Conservation (phyloP, 495 filamentous ascomycete species). For the Letharia lupina region DNA sequence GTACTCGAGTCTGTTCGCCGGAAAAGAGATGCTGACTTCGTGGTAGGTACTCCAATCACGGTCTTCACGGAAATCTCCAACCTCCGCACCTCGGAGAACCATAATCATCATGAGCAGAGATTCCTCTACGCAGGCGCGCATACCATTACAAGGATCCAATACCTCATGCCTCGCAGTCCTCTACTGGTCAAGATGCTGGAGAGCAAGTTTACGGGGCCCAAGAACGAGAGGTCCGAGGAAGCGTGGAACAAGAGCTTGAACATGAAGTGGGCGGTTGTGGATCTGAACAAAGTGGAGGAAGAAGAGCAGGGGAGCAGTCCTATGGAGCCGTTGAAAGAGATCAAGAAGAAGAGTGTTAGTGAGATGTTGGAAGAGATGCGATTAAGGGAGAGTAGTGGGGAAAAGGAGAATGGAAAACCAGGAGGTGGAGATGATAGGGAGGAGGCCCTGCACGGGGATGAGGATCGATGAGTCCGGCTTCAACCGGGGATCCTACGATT, state of each 20-base stretch:
- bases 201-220: neutral
- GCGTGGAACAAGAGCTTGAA: neutral
- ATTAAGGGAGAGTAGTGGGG: neutral
- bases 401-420: neutral
- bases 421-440: neutral
- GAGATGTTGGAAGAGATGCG: slow-evolving; percentile 3
- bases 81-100: neutral
- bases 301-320: neutral
- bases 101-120: neutral
- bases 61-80: neutral
- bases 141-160: neutral
- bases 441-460: neutral
- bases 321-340: neutral
- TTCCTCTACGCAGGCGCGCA: slow-evolving; percentile 3
- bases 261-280: neutral
- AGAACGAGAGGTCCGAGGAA: neutral
- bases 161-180: neutral
- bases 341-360: neutral
- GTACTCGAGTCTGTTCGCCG: neutral
- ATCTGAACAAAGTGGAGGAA: neutral
- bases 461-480: neutral
- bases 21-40: neutral
- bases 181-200: neutral
- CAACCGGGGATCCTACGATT: neutral
- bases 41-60: neutral